Base-by-base conservation (phyloP, 208 protist genomes). In the Vickermania spadyakhi region DNA sequence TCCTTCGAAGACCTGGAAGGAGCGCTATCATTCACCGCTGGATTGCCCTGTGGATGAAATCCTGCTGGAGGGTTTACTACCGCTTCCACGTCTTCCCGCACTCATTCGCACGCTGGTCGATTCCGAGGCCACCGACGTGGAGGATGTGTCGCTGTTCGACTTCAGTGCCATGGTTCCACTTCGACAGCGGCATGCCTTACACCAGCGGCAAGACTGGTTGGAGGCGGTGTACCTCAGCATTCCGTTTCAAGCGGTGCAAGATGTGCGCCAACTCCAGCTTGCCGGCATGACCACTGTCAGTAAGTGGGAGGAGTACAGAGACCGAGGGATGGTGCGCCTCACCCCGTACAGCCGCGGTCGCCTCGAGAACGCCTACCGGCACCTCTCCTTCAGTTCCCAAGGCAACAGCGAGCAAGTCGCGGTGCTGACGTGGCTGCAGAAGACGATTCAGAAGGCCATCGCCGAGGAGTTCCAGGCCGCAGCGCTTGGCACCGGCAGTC, bases 391-490 rank as follows among this genome's bases (percentile, higher is more conserved):
- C 29, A 42, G 63, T 5, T 64, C 64, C n/a, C 58, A 57, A 28
- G n/a, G 53, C 31, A 57, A 60, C 22, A 23, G 51, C 11, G 74
- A 85, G 66, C 69, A 77, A 64, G 73, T 84, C 18, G 74, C 83
- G 64, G 79, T 93, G 11, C 74, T 93, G 45, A 72, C 72, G n/a
- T 93, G 86, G 83, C 68, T 93, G 18, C 84, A 81, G 1, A 75
- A 79, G 29, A 79, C 86, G 0, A 89, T 93, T 61, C 79, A 84
- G 36, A 69, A 76, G 27, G 86, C 86, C 7, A 72, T 93, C n/a
- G 75, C 75, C 60, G 78, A 89, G 60, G 82, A 93, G 66, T 70
- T 93, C 29, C 73, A 70, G 31, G 64, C 73, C 22, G 52, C 22
- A 7, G 52, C 52, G n/a, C 52, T 28, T 13, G 23, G 67, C 60